Evolutionary conservation across 768 basidiomycete species (phyloP), one percentile per base, ranked within the genome.

Genomic region (Amanita muscaria): DNA sequence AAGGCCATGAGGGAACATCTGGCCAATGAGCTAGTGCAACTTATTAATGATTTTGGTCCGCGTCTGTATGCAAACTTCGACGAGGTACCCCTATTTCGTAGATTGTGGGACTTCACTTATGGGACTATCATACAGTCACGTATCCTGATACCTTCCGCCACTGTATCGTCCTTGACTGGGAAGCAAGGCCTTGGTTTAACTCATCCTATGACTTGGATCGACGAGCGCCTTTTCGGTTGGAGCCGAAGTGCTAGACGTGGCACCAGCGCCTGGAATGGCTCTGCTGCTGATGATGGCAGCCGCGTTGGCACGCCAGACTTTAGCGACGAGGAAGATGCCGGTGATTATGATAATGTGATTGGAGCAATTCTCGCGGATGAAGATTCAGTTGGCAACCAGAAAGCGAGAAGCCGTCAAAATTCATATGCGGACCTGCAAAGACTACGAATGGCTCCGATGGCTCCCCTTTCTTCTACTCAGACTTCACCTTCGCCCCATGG

Each of bases 141-240:
- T 11, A 88, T 92, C 47, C 63, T 90, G 18, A 76, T 82, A 8
- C 88, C 90, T 3, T 84, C 86, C n/a, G 79, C 90, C 4, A 80
- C 78, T 51, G 86, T 82, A 3, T 88, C 91, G 2, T 86, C 88
- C 2, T 88, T 88, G 0, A 78, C 76, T 35, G 78, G 78, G 12
- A 74, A 76, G 5, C 87, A 89, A 64, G 87, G 86, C 34, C 77
- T 83, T 41, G 74, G 89, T 22, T 72, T 93, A 25, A 85, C 80
- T 11, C 90, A 96, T 63, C 91, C 91, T 0, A 91, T 94, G 85
- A 81, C 84, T 11, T 94, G 90, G 90, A 74, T 94, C 12, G 91
- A 96, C 60, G 92, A 94, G 63, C 80, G 88, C 6, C 72, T 96
- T 19, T 96, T 94, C 58, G 92, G 91, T 34, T 94, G 88, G 91